Evolutionary conservation across 495 filamentous ascomycete genomes (phyloP).

Genomic region (Penicillium tannophilum): DNA sequence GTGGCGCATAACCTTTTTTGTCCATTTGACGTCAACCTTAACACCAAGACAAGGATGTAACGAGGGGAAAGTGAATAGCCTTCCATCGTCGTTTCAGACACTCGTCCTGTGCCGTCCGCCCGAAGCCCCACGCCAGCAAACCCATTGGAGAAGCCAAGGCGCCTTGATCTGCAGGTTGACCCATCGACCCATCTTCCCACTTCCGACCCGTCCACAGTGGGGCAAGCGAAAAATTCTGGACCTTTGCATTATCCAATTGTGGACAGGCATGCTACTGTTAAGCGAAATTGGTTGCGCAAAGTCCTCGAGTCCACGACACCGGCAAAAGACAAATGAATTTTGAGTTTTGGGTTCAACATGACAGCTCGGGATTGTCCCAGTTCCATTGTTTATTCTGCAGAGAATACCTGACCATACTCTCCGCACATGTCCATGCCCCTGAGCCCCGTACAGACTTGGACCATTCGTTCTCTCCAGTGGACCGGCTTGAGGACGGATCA

Average conservation of each 20-base stretch:
- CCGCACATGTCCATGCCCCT: background rate
- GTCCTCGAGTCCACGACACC: background rate
- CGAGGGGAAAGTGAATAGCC: background rate
- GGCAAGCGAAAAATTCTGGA: background rate
- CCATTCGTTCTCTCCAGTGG: background rate
- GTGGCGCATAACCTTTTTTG: background rate
- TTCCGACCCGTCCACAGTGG: constrained; percentile 19
- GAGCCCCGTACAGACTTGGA: background rate
- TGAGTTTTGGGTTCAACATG: background rate
- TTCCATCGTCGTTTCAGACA: background rate
- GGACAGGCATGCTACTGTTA: background rate
- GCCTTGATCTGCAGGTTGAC: constrained; percentile 15
- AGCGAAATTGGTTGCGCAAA: constrained; percentile 18
- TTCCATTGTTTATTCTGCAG: background rate
- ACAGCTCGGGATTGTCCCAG: background rate
- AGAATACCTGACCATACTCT: too few species aligned
- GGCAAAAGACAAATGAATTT: constrained; percentile 1
- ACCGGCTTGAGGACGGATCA: background rate
- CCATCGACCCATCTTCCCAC: constrained; percentile 9
- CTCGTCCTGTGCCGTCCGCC: background rate
- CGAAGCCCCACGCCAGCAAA: background rate
- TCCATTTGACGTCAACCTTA: background rate
- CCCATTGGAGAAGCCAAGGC: background rate
- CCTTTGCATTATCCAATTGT: background rate
- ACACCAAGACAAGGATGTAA: background rate